Evolutionary conservation across 768 basidiomycete genomes (phyloP).

Genomic region (Amanita jacksonii): DNA sequence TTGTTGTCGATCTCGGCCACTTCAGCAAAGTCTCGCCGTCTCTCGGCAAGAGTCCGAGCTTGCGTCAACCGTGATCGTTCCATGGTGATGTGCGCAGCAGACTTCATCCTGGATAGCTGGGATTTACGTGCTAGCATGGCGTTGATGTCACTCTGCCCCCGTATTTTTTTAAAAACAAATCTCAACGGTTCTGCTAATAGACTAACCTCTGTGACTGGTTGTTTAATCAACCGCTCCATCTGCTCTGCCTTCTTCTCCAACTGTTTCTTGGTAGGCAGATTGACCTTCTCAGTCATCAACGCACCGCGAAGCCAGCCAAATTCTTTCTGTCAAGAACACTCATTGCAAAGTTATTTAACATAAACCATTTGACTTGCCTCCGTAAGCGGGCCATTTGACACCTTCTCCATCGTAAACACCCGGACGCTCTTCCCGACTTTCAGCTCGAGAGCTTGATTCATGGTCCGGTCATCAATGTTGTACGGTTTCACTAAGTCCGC

Average conservation of each 20-base stretch:
- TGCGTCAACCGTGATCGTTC: conserved; percentile 63
- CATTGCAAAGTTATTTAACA: too few species aligned
- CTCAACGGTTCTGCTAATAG: conserved; percentile 4
- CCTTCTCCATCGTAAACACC: conserved; percentile 70
- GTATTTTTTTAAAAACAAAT: conserved; percentile 10
- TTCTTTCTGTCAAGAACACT: conserved; percentile 48
- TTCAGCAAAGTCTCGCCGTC: conserved; percentile 62
- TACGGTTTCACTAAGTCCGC: conserved; percentile 54
- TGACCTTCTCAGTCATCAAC: conserved; percentile 41
- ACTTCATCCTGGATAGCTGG: conserved; percentile 23
- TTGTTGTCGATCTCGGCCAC: conserved; percentile 52
- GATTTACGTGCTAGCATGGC: conserved; percentile 68
- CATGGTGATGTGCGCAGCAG: conserved; percentile 32
- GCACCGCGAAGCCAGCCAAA: conserved; percentile 48
- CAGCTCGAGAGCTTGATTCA: conserved; percentile 64
- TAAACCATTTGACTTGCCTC: conserved; percentile 52
- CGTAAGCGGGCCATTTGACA: conserved; percentile 65
- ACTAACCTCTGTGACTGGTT: conserved; percentile 74
- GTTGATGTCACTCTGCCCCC: conserved; percentile 77
- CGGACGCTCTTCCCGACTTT: conserved; percentile 63
- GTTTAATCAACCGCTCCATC: conserved; percentile 46
- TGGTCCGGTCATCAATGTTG: conserved; percentile 52
- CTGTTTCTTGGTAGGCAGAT: conserved; percentile 56
- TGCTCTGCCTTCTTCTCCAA: conserved; percentile 59
- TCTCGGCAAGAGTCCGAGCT: conserved; percentile 62